These are phyloP conservation scores for Blastocystis sp. DNA, from an alignment of 352 stramenopile species.

Conservation along the genomic window DNA sequence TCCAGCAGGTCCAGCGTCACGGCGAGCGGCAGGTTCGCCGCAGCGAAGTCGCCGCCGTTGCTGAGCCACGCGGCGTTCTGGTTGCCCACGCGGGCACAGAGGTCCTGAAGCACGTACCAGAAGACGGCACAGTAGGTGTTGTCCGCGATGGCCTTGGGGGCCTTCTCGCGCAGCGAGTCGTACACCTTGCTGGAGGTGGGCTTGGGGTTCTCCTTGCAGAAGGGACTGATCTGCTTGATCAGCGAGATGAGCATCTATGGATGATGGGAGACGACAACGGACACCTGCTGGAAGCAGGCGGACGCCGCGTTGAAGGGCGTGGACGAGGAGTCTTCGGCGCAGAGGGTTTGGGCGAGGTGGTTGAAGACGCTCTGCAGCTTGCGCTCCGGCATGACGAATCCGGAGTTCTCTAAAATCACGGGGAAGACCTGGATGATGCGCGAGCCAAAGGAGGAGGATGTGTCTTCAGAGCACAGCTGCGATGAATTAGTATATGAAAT, in stretches of 20 bases:
- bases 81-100: not conserved
- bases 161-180: conserved; percentile 11
- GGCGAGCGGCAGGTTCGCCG: not conserved
- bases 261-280: not conserved
- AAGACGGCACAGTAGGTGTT: not conserved
- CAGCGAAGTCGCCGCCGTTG: not conserved
- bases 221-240: not conserved
- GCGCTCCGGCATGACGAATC: conserved; percentile 24
- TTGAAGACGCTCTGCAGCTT: conserved; percentile 19
- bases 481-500: not conserved
- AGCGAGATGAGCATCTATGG: not conserved
- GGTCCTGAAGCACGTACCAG: conserved; percentile 37
- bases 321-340: not conserved
- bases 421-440: conserved; percentile 9
- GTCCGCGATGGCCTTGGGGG: not conserved
- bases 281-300: not conserved
- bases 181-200: conserved; percentile 25
- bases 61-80: conserved; percentile 15
- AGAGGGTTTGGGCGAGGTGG: not conserved
- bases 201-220: not conserved
- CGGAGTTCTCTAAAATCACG: not conserved
- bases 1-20: not conserved
- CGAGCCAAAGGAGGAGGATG: not conserved
- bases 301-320: not conserved
- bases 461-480: not conserved